These are phyloP conservation scores for Peronosclerospora sorghi DNA, from an alignment of 352 stramenopile species.

Conservation along the genomic window DNA sequence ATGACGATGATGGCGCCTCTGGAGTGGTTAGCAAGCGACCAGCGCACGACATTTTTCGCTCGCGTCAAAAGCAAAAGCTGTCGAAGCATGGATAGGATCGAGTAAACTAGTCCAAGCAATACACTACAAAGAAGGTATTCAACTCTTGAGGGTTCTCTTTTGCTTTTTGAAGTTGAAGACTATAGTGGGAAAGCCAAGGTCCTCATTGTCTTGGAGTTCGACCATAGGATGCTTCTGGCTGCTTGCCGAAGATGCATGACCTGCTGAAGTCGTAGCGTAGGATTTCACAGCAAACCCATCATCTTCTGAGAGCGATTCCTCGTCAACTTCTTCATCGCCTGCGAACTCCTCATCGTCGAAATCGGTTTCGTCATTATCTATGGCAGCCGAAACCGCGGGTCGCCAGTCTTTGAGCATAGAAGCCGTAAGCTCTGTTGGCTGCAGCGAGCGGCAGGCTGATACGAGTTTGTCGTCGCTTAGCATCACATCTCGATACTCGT, in stretches of 20 bases:
- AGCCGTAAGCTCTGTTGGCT: conserved; percentile 14
- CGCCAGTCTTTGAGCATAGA: conserved; percentile 24
- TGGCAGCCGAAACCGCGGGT: conserved; percentile 11
- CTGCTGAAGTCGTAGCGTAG: conserved; percentile 1
- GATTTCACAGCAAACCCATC: conserved; percentile 20
- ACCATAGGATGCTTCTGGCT: conserved; percentile 8
- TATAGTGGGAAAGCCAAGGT: conserved; percentile 25
- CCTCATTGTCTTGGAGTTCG: conserved; percentile 24
- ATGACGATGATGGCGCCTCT: conserved; percentile 30
- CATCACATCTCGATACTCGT: conserved; percentile 18
- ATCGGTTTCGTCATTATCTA: conserved; percentile 18
- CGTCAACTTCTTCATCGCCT: conserved; percentile 16
- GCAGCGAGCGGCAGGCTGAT: conserved; percentile 19
- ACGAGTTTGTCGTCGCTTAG: conserved; percentile 25
- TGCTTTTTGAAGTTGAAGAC: conserved; percentile 36
- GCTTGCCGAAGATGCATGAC: background rate
- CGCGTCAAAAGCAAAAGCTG: conserved; percentile 78
- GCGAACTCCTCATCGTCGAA: conserved; percentile 27
- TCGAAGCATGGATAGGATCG: conserved; percentile 52
- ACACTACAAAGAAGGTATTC: conserved; percentile 2
- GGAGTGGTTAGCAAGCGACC: conserved; percentile 73
- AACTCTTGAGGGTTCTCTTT: conserved; percentile 23
- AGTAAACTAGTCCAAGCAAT: conserved; percentile 3
- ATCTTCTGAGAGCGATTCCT: conserved; percentile 27
- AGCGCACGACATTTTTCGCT: conserved; percentile 77